Percentiles rank a stretch among this genome's conserved stretches.
Evolutionary conservation across 2,329 filamentous ascomycete species (phyloP).

Genomic region (Xylaria sp.): DNA sequence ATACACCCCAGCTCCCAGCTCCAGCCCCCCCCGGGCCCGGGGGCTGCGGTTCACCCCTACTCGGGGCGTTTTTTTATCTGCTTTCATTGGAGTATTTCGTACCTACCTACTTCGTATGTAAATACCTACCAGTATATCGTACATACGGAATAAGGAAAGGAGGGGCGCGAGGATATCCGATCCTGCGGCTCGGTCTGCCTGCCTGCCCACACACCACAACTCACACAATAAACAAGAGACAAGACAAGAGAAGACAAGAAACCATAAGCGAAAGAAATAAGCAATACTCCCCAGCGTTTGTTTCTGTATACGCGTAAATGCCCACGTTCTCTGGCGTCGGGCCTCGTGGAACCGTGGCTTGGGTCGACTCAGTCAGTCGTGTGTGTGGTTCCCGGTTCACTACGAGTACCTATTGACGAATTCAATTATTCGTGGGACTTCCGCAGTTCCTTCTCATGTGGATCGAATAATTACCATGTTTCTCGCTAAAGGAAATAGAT

Average conservation of each 20-base stretch:
- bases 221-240: background rate
- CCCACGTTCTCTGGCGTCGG: background rate
- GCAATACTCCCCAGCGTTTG: background rate
- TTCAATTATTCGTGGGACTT: background rate
- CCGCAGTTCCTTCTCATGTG: too few relatives aligned
- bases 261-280: background rate
- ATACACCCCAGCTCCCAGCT: background rate
- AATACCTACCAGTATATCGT: too few relatives aligned
- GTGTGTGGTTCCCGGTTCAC: background rate
- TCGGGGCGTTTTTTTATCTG: constrained; percentile 9
- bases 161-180: background rate
- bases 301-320: too few relatives aligned
- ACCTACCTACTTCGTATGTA: too few relatives aligned
- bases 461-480: too few relatives aligned
- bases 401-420: background rate
- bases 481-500: too few relatives aligned
- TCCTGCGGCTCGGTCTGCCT: constrained; percentile 14
- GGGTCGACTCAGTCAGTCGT: too few relatives aligned
- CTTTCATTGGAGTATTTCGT: background rate
- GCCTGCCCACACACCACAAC: background rate
- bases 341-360: constrained; percentile 11
- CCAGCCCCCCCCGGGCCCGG: constrained; percentile 8
- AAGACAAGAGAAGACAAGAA: background rate
- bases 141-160: too few relatives aligned
- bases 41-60: constrained; percentile 16